Base-by-base conservation (phyloP, 352 stramenopile genomes). In the Aphanomyces invadans region DNA sequence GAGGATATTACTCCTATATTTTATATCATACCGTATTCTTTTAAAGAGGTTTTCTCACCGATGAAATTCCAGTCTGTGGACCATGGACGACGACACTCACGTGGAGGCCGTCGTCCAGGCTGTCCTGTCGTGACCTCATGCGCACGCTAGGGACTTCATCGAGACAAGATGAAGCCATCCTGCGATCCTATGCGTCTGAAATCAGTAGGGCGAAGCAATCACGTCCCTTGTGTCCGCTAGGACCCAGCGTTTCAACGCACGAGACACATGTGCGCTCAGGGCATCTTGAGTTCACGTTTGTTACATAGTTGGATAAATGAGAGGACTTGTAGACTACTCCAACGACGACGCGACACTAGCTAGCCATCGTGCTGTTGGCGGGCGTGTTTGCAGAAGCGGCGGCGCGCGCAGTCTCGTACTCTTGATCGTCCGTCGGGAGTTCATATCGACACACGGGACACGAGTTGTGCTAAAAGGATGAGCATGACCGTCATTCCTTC, bases 361-460 rank as follows among this genome's bases (percentile, higher is more conserved):
- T 19, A 12, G 49, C 49, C 12, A 29, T 33, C 12, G 49, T 33
- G n/a, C 29, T 38, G n/a, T 25, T 54, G 23, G 49, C 25, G 15
- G 49, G 1, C 49, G 49, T 57, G 17, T 5, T 32, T 7, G 25
- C 19, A 4, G 25, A n/a, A 39, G 19, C 49, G 11, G 21, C 17
- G 4, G 10, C 26, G n/a, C 49, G 49, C 49, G 23, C n/a, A 21
- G 26, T 57, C 36, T 91, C 86, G 46, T 95, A 95, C 52, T 95
- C 86, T 36, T 76, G 62, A 60, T 95, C 86, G 53, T 95, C 86
- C 56, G 86, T 95, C 4, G 86, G 83, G 17, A 95, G 69, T 67
- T 95, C 86, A 51, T 85, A 88, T 48, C 86, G 83, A 51, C 86
- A 95, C 44, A 95, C 79, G 23, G 86, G 86, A 42, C 86, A 95